These are phyloP conservation scores for Pestalotiopsis sp. DNA, from an alignment of 2,329 filamentous ascomycete species.

Conservation along the genomic window DNA sequence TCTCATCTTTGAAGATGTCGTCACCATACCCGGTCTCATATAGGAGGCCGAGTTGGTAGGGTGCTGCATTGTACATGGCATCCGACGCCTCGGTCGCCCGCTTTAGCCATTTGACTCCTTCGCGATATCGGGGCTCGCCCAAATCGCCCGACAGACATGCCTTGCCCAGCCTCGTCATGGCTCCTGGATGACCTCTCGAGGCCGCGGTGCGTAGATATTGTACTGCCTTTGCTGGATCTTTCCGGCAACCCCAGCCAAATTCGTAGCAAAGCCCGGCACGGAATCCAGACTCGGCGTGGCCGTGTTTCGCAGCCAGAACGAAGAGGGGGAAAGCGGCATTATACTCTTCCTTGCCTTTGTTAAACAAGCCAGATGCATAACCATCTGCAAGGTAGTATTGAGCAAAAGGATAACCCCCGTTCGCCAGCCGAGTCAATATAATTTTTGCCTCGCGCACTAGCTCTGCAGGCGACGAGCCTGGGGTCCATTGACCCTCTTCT, in stretches of 20 bases:
- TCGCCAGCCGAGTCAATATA: constrained; percentile 84
- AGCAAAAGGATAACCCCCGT: constrained; percentile 90
- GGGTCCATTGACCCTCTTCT: constrained; percentile 48
- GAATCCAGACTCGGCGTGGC: constrained; percentile 94
- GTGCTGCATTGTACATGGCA: constrained; percentile 86
- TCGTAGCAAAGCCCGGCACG: constrained; percentile 94
- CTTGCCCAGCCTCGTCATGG: constrained; percentile 88
- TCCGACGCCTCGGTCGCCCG: constrained; percentile 89
- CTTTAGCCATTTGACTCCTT: constrained; percentile 96
- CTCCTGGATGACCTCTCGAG: constrained; percentile 91
- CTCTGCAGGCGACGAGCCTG: constrained; percentile 52
- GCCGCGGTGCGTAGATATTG: constrained; percentile 91
- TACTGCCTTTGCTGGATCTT: constrained; percentile 87
- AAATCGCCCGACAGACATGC: constrained; percentile 90
- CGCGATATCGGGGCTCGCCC: constrained; percentile 82
- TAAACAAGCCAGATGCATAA: constrained; percentile 91
- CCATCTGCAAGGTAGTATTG: constrained; percentile 98
- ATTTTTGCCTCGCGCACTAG: constrained; percentile 84
- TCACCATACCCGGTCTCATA: constrained; percentile 95
- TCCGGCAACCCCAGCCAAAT: constrained; percentile 94
- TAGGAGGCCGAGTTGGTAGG: constrained; percentile 84
- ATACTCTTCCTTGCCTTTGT: constrained; percentile 90
- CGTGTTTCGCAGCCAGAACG: constrained; percentile 91
- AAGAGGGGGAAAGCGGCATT: constrained; percentile 92
- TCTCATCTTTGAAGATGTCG: constrained; percentile 88